Percentiles rank a stretch among this genome's conserved stretches.
These are phyloP conservation scores for Phytophthora crassamura DNA, from an alignment of 352 stramenopile species.

Conservation along the genomic window DNA sequence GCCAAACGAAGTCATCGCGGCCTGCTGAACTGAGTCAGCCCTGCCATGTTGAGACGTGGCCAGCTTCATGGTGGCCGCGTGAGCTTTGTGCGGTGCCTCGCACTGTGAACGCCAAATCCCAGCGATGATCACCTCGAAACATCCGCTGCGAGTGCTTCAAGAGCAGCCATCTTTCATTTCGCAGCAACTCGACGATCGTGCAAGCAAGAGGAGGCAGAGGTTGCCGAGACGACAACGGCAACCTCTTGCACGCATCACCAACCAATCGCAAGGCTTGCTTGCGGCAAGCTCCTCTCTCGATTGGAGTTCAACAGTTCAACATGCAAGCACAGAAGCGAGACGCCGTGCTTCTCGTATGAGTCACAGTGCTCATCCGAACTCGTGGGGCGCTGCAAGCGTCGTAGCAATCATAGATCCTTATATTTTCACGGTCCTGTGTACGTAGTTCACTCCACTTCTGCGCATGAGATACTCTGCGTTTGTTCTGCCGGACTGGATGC, in stretches of 20 bases:
- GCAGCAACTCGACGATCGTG: conserved; percentile 29
- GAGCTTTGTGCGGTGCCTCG: conserved; percentile 26
- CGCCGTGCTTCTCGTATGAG: not conserved
- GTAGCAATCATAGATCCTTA: conserved; percentile 21
- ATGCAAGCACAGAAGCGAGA: conserved; percentile 9
- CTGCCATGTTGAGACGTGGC: conserved; percentile 7
- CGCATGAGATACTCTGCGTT: conserved; percentile 7
- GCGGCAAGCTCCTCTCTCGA: too few relatives aligned
- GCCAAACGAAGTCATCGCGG: too few relatives aligned
- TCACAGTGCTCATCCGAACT: not conserved
- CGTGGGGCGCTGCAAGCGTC: not conserved
- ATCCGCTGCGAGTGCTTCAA: conserved; percentile 7
- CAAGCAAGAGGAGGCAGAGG: conserved; percentile 23
- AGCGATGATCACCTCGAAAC: conserved; percentile 6
- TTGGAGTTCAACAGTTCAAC: conserved; percentile 10
- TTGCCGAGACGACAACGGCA: not conserved
- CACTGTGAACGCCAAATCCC: conserved; percentile 2
- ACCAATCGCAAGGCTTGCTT: too few relatives aligned
- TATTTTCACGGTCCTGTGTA: conserved; percentile 14
- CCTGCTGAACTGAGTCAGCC: conserved; percentile 13
- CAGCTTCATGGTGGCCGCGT: conserved; percentile 17
- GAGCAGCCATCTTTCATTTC: conserved; percentile 8
- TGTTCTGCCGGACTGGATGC: not conserved
- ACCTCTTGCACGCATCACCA: not conserved
- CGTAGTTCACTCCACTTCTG: conserved; percentile 9